Evolutionary conservation across 2,329 filamentous ascomycete species (phyloP).

Genomic region (Fusarium irregulare): DNA sequence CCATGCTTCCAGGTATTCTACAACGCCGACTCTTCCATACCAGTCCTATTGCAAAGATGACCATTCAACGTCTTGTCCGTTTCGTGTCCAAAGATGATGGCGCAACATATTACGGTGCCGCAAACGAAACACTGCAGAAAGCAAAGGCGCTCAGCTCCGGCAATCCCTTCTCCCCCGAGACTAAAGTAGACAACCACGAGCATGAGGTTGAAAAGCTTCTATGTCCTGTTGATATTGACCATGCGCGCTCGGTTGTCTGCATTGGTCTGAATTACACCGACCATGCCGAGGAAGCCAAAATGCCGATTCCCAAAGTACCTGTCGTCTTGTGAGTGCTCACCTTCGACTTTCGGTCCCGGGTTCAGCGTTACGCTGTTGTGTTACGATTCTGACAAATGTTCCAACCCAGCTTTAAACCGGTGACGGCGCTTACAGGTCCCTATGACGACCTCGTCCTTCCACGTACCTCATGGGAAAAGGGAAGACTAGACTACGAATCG

Average conservation of each 20-base stretch:
- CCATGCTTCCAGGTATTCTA: neutral
- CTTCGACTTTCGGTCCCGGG: no score
- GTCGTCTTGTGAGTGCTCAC: neutral
- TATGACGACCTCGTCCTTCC: neutral
- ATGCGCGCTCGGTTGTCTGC: neutral
- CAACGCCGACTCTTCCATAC: neutral
- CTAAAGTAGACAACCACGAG: neutral
- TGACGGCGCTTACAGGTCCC: neutral
- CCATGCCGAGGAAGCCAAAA: neutral
- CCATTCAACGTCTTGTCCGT: neutral
- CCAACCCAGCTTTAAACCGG: neutral
- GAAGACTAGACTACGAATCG: neutral
- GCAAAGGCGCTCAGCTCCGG: accelerated
- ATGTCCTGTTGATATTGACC: neutral
- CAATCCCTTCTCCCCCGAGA: neutral
- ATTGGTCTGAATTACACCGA: neutral
- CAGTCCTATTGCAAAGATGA: neutral
- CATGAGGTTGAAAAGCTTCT: neutral
- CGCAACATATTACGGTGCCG: neutral
- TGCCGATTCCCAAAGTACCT: neutral
- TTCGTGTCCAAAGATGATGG: neutral
- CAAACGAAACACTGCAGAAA: neutral
- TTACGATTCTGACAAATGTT: no score
- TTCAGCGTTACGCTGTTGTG: no score
- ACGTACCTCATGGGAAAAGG: neutral